These are phyloP conservation scores for Nadsonia commutata DNA, from an alignment of 1,139 yeast genomes.

Conservation along the genomic window DNA sequence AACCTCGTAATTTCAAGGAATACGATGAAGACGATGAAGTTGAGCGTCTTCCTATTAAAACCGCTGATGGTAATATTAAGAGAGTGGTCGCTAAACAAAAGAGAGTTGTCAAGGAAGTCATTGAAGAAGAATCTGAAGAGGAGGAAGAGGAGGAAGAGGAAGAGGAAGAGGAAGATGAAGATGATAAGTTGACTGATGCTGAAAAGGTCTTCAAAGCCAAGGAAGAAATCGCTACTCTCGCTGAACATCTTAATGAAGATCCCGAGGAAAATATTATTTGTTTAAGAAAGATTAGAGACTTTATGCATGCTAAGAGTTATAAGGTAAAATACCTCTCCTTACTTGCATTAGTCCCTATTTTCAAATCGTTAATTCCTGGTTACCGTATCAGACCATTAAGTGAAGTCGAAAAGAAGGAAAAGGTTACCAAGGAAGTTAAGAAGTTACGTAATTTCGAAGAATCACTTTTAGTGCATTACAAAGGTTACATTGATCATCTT, in stretches of 20 bases:
- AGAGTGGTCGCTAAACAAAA: slow-evolving; percentile 19
- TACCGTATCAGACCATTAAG: slow-evolving; percentile 73
- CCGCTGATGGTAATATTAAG: slow-evolving; percentile 12
- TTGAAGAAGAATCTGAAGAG: slow-evolving; percentile 13
- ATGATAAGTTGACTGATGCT: slow-evolving; percentile 25
- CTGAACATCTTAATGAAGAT: slow-evolving; percentile 66
- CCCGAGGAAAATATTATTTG: slow-evolving; percentile 74
- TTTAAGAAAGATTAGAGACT: slow-evolving; percentile 54
- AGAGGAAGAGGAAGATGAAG: slow-evolving; percentile 33
- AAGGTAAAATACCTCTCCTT: slow-evolving; percentile 60
- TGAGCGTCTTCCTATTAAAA: slow-evolving; percentile 6
- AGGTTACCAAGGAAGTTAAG: slow-evolving; percentile 70
- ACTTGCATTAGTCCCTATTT: slow-evolving; percentile 69
- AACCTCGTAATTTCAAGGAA: slow-evolving; percentile 19
- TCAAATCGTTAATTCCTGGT: slow-evolving; percentile 76
- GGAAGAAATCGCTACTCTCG: slow-evolving; percentile 73
- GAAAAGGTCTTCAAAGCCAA: slow-evolving; percentile 46
- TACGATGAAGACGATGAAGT: slow-evolving; percentile 17
- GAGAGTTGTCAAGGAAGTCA: slow-evolving; percentile 12
- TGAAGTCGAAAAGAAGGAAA: slow-evolving; percentile 57
- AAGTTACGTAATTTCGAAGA: slow-evolving; percentile 70
- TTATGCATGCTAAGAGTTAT: slow-evolving; percentile 45
- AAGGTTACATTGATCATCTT: slow-evolving; percentile 48
- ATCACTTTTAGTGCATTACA: slow-evolving; percentile 52
- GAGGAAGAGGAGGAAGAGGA: slow-evolving; percentile 20